Evolutionary conservation across 129 eudicot genomes (phyloP), one percentile per base, ranked within the genome.

Genomic region (Flaveria brownii): DNA sequence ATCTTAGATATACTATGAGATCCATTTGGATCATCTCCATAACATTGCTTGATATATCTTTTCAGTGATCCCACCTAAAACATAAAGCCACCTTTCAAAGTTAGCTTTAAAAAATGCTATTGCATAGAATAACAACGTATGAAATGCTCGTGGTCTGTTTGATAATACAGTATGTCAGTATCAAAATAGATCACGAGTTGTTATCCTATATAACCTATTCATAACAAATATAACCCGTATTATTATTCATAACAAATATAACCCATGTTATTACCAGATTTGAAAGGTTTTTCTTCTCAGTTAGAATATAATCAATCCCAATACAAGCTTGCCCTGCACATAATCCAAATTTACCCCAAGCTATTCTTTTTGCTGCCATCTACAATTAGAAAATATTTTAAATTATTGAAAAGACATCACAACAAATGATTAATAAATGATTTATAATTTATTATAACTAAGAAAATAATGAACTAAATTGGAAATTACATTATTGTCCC

Each of bases 271-370:
- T 43, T 90, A 92, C 96, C 96, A 92, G 52, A 8, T 75, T 81
- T 61, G 88, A 17, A 22, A 85, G 30, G 55, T 59, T 56, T 46
- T 75, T 86, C 78, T 78, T 86, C 36, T 90, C 96, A 2, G 75
- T 80, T 54, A 92, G 87, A 77, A 92, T 72, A 45, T 92, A 92
- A 79, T 92, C 98, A 55, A 92, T 74, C 66, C 85, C 96, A 1
- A 90, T 81, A 83, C 98, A 92, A 17, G 77, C 89, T 84, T 92
- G 98, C 11, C 96, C 98, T 8, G 87, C 89, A 83, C 96, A 89
- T 0, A 86, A 61, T 54, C 94, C 98, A 33, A 86, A 92, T 80
- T 92, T 92, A 36, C 88, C 98, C 41, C 87, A 72, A 79, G 90
- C 80, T n/a, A 92, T 71, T 36, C 98, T 73, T 62, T 88, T 88